These are phyloP conservation scores for Chamaenerion angustifolium DNA, from an alignment of 345 rosid species.

Conservation along the genomic window DNA sequence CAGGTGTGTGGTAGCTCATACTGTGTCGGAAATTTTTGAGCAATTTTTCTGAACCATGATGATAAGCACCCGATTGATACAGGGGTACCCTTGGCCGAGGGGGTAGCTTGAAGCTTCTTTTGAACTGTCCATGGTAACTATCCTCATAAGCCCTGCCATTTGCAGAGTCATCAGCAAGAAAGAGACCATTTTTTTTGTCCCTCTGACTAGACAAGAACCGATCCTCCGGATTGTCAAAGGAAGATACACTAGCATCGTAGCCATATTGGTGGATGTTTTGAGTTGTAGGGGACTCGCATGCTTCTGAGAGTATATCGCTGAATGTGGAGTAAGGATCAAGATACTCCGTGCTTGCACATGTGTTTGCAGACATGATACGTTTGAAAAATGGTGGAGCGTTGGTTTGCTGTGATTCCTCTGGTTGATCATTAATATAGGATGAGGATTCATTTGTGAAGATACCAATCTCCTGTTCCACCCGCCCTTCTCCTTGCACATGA, in stretches of 20 bases:
- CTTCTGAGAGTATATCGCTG: slow-evolving; percentile 17
- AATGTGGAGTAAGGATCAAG: slow-evolving; percentile 31
- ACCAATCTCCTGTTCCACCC: too few relatives aligned
- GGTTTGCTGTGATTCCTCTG: slow-evolving; percentile 10
- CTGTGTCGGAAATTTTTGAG: slow-evolving; percentile 21
- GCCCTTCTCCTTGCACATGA: too few relatives aligned
- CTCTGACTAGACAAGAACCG: slow-evolving; percentile 20
- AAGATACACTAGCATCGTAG: slow-evolving; percentile 64
- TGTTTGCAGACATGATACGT: slow-evolving; percentile 10
- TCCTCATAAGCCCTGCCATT: too few relatives aligned
- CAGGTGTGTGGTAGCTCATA: slow-evolving; percentile 22
- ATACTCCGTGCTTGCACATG: slow-evolving; percentile 16
- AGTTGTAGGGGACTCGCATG: slow-evolving; percentile 26
- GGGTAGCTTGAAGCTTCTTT: too few relatives aligned
- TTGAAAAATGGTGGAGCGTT: slow-evolving; percentile 9
- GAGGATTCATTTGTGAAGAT: too few relatives aligned
- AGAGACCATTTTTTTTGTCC: neutral
- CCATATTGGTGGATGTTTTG: slow-evolving; percentile 33
- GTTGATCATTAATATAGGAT: neutral
- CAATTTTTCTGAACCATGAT: too few relatives aligned
- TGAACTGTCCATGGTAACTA: too few relatives aligned
- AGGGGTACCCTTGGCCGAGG: slow-evolving; percentile 14
- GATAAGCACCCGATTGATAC: too few relatives aligned
- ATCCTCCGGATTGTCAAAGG: slow-evolving; percentile 50
- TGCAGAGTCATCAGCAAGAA: too few relatives aligned